Percentiles rank a stretch among this genome's conserved stretches.
These are phyloP conservation scores for Beverwykella pulmonaria DNA, from an alignment of 495 filamentous ascomycete species.

Conservation along the genomic window DNA sequence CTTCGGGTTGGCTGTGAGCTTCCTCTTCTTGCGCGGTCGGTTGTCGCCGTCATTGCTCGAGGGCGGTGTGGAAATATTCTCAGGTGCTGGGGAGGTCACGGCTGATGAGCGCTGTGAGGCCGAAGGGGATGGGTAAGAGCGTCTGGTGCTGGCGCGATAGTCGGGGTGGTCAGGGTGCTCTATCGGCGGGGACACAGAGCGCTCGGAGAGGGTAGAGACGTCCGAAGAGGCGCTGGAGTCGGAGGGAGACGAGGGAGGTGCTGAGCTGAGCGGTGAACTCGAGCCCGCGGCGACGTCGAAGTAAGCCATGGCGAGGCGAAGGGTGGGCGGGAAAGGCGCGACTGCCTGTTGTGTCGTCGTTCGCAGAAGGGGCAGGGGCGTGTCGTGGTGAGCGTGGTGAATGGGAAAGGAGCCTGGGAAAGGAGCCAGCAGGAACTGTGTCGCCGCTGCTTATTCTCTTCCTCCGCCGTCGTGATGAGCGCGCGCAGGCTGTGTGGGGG, in stretches of 20 bases:
- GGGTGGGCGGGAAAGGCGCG: slow-evolving; percentile 33
- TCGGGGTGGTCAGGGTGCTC: slow-evolving; percentile 32
- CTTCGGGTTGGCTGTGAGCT: slow-evolving; percentile 45
- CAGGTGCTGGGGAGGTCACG: slow-evolving; percentile 43
- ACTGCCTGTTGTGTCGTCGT: not conserved
- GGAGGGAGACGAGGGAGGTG: slow-evolving; percentile 37
- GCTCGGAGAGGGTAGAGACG: slow-evolving; percentile 25
- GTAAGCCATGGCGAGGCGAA: slow-evolving; percentile 47
- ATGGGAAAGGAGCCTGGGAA: no score
- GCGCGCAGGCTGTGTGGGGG: not conserved
- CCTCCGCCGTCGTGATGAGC: slow-evolving; percentile 4
- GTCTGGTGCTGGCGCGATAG: slow-evolving; percentile 13
- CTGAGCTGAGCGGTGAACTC: slow-evolving; percentile 60
- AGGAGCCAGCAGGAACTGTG: not conserved
- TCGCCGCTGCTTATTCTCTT: not conserved
- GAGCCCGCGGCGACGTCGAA: slow-evolving; percentile 50
- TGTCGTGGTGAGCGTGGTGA: not conserved
- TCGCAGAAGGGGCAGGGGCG: not conserved
- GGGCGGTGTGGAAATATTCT: slow-evolving; percentile 36
- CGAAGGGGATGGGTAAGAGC: slow-evolving; percentile 56
- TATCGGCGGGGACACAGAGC: slow-evolving; percentile 62
- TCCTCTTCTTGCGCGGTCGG: slow-evolving; percentile 74
- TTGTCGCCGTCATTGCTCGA: slow-evolving; percentile 54
- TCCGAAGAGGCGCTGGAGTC: slow-evolving; percentile 20
- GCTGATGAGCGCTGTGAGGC: slow-evolving; percentile 59